Evolutionary conservation across 1,284 basidiomycete genomes (phyloP).

Genomic region (Cutaneotrichosporon cutaneum): DNA sequence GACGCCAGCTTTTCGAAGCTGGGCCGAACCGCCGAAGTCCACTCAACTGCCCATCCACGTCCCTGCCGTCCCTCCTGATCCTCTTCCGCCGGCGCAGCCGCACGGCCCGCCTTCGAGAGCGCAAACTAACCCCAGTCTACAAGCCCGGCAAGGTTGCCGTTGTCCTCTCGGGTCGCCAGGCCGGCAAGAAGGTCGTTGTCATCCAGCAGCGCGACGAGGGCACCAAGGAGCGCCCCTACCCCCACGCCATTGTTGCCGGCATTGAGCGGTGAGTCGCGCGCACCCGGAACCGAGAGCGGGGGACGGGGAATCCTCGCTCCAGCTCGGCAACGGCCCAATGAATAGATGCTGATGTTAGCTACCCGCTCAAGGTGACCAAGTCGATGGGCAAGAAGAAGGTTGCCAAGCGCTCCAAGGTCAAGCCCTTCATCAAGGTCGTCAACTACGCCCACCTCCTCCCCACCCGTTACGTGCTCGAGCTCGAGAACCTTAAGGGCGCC

Average conservation of each 20-base stretch:
- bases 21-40: background rate
- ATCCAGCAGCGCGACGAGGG: conserved; percentile 92
- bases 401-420: conserved; percentile 85
- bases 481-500: conserved; percentile 85
- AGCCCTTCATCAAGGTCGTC: conserved; percentile 97
- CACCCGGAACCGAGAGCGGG: background rate
- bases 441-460: conserved; percentile 98
- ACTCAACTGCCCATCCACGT: background rate
- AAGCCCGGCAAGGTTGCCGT: conserved; percentile 87
- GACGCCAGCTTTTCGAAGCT: background rate
- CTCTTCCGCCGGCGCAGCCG: background rate
- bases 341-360: conserved; percentile 54
- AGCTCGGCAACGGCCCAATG: no score
- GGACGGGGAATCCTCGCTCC: no score
- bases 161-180: conserved; percentile 94
- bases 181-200: conserved; percentile 95
- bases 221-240: conserved; percentile 83
- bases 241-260: conserved; percentile 93
- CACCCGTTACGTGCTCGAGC: conserved; percentile 91
- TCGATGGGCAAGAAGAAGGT: conserved; percentile 95
- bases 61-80: background rate
- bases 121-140: conserved; percentile 14
- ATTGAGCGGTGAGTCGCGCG: conserved; percentile 63
- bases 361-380: conserved; percentile 92
- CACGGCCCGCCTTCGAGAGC: background rate